Percentiles rank a stretch among this genome's conserved stretches.
Conservation (phyloP, 768 basidiomycete genomes). For the Lanmaoa rubissima region DNA sequence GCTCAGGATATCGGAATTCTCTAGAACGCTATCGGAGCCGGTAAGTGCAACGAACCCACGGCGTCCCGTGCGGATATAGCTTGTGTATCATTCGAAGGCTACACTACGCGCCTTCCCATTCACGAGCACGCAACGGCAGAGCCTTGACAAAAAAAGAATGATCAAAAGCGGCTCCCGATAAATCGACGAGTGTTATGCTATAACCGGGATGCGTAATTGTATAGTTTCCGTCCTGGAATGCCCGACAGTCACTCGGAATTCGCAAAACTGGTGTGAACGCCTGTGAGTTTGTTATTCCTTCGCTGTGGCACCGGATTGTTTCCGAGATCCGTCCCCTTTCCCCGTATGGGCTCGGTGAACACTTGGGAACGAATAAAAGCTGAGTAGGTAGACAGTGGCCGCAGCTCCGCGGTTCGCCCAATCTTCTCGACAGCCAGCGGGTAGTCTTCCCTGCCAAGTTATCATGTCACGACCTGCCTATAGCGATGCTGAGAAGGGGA, state of each 20-base stretch:
- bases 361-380: conserved; percentile 24
- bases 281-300: conserved; percentile 9
- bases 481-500: conserved; percentile 60
- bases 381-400: background rate
- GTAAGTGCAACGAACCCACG: background rate
- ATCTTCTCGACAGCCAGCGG: conserved; percentile 7
- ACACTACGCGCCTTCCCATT: background rate
- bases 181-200: conserved; percentile 3
- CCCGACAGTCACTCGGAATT: conserved; percentile 13
- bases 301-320: conserved; percentile 11
- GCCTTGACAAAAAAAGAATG: conserved; percentile 1
- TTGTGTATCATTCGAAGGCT: background rate
- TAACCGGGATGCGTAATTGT: background rate
- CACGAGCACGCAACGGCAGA: background rate
- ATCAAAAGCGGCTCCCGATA: conserved; percentile 15
- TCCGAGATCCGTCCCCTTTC: conserved; percentile 19
- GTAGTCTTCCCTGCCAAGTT: conserved; percentile 9
- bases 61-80: background rate
- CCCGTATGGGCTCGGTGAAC: conserved; percentile 6
- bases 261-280: conserved; percentile 10
- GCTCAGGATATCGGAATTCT: background rate
- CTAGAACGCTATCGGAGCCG: conserved; percentile 11
- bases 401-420: background rate
- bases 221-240: background rate
- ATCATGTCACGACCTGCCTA: conserved; percentile 46